Conservation (phyloP, 1,284 basidiomycete genomes). For the Spongispora temasekensis region DNA sequence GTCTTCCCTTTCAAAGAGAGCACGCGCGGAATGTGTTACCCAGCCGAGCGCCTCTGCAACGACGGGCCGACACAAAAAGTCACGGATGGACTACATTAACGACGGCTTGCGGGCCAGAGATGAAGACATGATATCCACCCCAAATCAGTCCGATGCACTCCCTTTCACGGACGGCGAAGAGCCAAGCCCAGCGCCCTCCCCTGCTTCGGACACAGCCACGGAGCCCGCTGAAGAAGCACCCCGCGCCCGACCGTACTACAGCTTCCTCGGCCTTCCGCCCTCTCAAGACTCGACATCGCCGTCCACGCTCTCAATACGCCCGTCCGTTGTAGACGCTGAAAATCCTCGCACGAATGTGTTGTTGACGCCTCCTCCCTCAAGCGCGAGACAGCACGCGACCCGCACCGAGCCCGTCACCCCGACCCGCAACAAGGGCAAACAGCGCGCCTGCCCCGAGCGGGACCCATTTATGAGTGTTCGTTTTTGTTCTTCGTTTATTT, state of each 20-base stretch:
- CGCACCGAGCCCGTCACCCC: conserved; percentile 16
- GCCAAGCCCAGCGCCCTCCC: neutral
- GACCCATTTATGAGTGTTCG: conserved; percentile 11
- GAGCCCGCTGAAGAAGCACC: conserved; percentile 3
- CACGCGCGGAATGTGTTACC: neutral
- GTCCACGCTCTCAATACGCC: neutral
- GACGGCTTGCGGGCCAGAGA: conserved; percentile 13
- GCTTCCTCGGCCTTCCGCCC: conserved; percentile 23
- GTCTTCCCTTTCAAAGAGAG: conserved; percentile 3
- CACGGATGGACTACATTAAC: conserved; percentile 15
- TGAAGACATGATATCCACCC: neutral
- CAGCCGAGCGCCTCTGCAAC: neutral
- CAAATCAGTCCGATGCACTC: conserved; percentile 10
- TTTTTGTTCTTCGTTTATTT: neutral
- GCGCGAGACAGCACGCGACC: neutral
- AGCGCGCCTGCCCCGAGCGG: conserved; percentile 6
- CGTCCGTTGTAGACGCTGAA: neutral
- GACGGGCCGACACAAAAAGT: neutral
- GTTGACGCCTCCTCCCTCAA: conserved; percentile 26
- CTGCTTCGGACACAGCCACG: conserved; percentile 5
- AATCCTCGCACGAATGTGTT: conserved; percentile 9
- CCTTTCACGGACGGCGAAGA: conserved; percentile 15
- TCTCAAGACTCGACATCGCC: neutral
- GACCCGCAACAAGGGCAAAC: conserved; percentile 28
- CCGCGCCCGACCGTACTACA: conserved; percentile 8